Evolutionary conservation across 2,329 filamentous ascomycete species (phyloP), one percentile per base, ranked within the genome.

Genomic region (Xylaria hypoxylon): DNA sequence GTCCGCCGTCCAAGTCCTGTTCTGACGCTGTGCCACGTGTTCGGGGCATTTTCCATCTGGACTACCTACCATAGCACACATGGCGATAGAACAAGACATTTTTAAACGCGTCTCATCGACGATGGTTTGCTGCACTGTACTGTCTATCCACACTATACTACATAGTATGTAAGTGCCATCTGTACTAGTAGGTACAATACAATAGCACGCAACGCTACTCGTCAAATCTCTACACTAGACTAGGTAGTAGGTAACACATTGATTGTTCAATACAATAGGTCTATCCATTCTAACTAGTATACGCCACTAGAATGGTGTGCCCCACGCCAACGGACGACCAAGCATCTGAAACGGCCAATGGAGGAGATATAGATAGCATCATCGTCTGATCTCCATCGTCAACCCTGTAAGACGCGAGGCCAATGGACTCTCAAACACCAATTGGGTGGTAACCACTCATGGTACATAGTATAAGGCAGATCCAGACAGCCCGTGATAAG

Each of bases 271-370:
- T 33, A 33, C 31, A 53, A 33, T 33, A 33, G 7, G 31, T 33
- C 31, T 10, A 33, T 33, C 31, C 31, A 33, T 33, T 10, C 11
- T 2, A 33, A 10, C 31, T 33, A 33, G 31, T 33, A 33, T 33
- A 24, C 31, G 22, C 33, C 33, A 40, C 33, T 31, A 15, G 8
- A 2, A 17, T 51, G 5, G 24, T 17, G 31, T 31, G 65, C 45
- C 65, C 67, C 59, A 53, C 13, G 35, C 35, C 35, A 5, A 13
- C 35, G 35, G 31, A 33, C 66, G 60, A 64, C 62, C 38, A 59
- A 50, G 56, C 58, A 53, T 71, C 70, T 74, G 73, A 75, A 75
- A 75, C 73, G 64, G 17, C 72, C 70, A 63, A 71, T 59, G 59
- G 48, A 38, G 55, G 19, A 63, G 52, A 8, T 13, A 5, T 5